These are phyloP conservation scores for Haplosporangium gracile DNA, from an alignment of 192 early-diverging fungal species.

Conservation along the genomic window DNA sequence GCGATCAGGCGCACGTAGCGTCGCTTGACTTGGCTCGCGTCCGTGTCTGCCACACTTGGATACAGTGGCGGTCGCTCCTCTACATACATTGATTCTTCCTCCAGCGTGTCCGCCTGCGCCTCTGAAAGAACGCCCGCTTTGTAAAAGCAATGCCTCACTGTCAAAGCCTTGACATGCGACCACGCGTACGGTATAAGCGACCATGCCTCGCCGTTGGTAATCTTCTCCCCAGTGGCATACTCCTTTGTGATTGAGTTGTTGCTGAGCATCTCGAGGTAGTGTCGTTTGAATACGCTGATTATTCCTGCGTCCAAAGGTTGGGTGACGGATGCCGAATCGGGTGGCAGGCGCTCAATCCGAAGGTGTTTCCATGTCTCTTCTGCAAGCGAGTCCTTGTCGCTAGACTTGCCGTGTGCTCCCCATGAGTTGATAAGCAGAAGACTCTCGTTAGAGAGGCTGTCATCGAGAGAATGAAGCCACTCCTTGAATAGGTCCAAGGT, in stretches of 20 bases:
- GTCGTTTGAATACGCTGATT: no score
- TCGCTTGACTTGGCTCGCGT: neutral
- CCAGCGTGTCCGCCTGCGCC: neutral
- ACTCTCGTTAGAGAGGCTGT: neutral
- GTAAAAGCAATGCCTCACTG: no score
- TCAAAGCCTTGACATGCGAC: no score
- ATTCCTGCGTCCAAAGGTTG: slow-evolving; percentile 14
- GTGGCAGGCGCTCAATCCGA: slow-evolving; percentile 10
- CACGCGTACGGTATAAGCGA: no score
- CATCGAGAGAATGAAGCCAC: neutral
- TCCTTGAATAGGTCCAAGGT: neutral
- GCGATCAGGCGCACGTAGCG: neutral
- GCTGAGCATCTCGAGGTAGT: no score
- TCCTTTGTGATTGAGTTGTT: no score
- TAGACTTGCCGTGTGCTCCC: slow-evolving; percentile 1
- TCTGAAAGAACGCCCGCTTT: no score
- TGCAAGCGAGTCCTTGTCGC: neutral
- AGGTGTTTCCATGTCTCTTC: slow-evolving; percentile 9
- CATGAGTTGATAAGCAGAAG: slow-evolving; percentile 12
- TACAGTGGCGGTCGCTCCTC: neutral
- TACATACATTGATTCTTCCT: neutral
- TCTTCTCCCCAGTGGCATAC: no score
- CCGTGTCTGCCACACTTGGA: neutral
- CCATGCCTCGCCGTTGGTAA: no score
- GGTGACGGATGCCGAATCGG: slow-evolving; percentile 20